Conservation (phyloP, 1,284 basidiomycete genomes). For the Kwoniella shivajii region DNA sequence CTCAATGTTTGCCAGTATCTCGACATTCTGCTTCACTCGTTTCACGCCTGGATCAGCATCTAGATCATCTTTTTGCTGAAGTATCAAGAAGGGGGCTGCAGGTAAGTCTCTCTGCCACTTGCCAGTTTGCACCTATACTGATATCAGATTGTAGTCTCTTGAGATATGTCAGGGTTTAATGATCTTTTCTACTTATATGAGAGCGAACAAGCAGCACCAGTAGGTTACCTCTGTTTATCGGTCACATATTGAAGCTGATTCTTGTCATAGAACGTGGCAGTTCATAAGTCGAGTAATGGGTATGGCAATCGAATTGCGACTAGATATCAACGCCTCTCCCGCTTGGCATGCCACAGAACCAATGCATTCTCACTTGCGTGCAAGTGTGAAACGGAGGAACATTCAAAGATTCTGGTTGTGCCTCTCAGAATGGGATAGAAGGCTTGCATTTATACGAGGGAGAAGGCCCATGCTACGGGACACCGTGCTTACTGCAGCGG, state of each 20-base stretch:
- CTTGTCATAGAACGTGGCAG: slow-evolving; percentile 22
- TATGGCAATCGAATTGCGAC: slow-evolving; percentile 21
- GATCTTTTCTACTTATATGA: slow-evolving; percentile 12
- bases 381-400: slow-evolving; percentile 11
- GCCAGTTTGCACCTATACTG: not conserved
- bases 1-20: slow-evolving; percentile 24
- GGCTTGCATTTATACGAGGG: slow-evolving; percentile 19
- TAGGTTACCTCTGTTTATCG: no score
- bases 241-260: no score
- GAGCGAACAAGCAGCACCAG: slow-evolving; percentile 18
- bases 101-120: no score
- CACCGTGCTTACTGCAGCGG: not conserved
- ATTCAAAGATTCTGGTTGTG: slow-evolving; percentile 17
- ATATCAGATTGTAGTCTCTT: slow-evolving; percentile 8
- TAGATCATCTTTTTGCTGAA: slow-evolving; percentile 16
- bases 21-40: slow-evolving; percentile 19
- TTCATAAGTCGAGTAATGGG: slow-evolving; percentile 14
- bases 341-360: slow-evolving; percentile 15
- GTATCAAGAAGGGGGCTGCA: slow-evolving; percentile 13
- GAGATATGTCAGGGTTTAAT: slow-evolving; percentile 25
- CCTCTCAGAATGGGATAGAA: slow-evolving; percentile 20
- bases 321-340: slow-evolving; percentile 16
- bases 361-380: slow-evolving; percentile 8
- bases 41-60: slow-evolving; percentile 17
- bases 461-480: slow-evolving; percentile 16